These are phyloP conservation scores for Musa troglodytarum DNA, from an alignment of 176 grass and related monocot genomes.

Conservation along the genomic window DNA sequence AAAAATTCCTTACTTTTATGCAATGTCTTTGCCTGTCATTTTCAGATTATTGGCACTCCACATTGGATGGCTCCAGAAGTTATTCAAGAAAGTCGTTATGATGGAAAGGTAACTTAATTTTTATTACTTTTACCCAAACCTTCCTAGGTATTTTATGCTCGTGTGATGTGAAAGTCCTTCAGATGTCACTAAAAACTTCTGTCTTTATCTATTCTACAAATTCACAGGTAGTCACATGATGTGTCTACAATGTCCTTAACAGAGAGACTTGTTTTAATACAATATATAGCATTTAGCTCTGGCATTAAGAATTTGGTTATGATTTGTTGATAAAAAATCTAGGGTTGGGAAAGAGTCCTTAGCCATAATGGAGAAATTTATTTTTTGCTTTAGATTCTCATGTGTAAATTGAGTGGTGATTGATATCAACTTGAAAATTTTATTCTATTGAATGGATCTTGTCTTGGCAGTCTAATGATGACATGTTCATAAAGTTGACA, in stretches of 20 bases:
- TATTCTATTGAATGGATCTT: not conserved
- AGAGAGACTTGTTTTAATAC: not conserved
- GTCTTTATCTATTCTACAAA: not conserved
- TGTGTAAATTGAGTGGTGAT: not conserved
- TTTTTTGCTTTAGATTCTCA: not conserved
- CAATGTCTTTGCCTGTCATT: constrained; percentile 8
- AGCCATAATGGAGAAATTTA: not conserved
- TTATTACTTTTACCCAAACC: not conserved
- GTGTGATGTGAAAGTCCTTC: not conserved
- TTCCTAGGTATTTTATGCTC: not conserved
- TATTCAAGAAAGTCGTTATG: constrained; percentile 99
- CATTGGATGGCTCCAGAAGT: constrained; percentile 99
- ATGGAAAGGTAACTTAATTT: constrained; percentile 69
- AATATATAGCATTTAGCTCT: too few species aligned
- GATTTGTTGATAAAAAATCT: not conserved
- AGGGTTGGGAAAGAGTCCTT: not conserved
- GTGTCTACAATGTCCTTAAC: not conserved
- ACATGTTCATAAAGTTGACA: not conserved
- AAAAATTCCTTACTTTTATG: not conserved
- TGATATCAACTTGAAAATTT: not conserved
- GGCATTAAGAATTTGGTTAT: too few species aligned
- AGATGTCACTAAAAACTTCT: not conserved
- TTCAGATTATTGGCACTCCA: constrained; percentile 97
- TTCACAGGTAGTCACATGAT: not conserved
- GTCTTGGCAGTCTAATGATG: not conserved